A percentile compares a stretch with the other conserved stretches of the same genome.
Evolutionary conservation across 139 green algal species (phyloP).

Genomic region (Zygnema circumcarinatum): DNA sequence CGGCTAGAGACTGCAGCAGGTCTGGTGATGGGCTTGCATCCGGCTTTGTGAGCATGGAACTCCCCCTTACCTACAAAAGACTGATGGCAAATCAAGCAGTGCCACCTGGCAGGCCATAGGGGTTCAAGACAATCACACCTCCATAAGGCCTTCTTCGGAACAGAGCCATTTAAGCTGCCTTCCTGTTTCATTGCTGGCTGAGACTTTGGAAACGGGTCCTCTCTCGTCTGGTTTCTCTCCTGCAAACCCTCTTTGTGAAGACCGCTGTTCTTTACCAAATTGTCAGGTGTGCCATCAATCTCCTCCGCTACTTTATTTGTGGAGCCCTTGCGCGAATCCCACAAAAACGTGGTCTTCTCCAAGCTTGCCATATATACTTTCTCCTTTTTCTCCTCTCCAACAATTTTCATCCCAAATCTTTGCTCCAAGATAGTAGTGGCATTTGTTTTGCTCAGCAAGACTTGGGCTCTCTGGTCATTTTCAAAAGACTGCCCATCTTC

Average conservation of each 20-base stretch:
- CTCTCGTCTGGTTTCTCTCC: neutral
- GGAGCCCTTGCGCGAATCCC: neutral
- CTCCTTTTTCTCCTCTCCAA: neutral
- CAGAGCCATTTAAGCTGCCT: neutral
- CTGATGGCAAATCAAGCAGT: constrained; percentile 41
- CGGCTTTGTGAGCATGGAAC: constrained; percentile 28
- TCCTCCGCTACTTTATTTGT: no score
- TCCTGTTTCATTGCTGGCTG: neutral
- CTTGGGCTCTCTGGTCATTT: neutral
- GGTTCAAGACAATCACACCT: constrained; percentile 31
- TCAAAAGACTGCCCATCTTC: neutral
- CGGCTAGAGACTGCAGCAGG: neutral
- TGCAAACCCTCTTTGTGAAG: no score
- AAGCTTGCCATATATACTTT: neutral
- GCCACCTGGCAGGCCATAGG: constrained; percentile 26
- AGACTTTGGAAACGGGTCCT: no score
- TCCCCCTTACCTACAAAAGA: constrained; percentile 14
- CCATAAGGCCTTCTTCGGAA: constrained; percentile 7
- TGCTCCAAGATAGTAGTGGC: neutral
- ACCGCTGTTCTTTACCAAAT: no score
- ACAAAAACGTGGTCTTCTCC: neutral
- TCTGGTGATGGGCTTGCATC: neutral
- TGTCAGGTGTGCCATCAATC: no score
- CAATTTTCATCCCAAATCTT: neutral
- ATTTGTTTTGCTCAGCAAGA: neutral